A percentile compares a stretch with the other conserved stretches of the same genome.
Conservation (phyloP, 192 early-diverging fungal genomes). For the Kappamyces sp. region DNA sequence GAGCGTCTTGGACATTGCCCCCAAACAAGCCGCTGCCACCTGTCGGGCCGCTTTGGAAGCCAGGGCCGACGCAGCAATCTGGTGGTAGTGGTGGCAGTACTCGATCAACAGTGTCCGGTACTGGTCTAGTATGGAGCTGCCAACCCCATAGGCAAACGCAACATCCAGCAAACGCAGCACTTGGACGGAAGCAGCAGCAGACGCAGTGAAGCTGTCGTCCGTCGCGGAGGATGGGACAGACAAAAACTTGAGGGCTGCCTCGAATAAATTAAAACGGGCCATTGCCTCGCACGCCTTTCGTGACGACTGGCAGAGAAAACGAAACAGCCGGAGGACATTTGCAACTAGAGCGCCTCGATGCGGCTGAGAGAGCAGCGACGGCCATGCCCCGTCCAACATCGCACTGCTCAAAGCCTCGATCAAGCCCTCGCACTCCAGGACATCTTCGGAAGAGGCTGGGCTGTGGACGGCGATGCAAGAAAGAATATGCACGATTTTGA, state of each 20-base stretch:
- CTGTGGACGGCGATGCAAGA: constrained; percentile 40
- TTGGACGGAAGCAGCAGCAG: constrained; percentile 1
- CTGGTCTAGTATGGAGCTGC: constrained; percentile 18
- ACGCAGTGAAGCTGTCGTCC: background rate
- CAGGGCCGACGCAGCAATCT: constrained; percentile 2
- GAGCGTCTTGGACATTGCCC: constrained; percentile 16
- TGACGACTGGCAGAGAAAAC: constrained; percentile 23
- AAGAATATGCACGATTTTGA: constrained; percentile 44
- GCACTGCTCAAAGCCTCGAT: constrained; percentile 29
- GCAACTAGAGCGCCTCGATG: constrained; percentile 7
- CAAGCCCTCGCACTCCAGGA: constrained; percentile 41
- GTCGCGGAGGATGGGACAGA: background rate
- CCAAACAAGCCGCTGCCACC: background rate
- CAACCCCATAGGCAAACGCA: constrained; percentile 21
- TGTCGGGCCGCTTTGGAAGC: background rate
- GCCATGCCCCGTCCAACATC: background rate
- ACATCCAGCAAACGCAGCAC: constrained; percentile 13
- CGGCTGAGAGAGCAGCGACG: background rate
- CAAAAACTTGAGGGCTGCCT: constrained; percentile 18
- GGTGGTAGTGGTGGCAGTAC: background rate
- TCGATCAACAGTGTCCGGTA: constrained; percentile 20
- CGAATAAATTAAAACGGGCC: constrained; percentile 13
- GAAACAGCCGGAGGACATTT: background rate
- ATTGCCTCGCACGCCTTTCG: constrained; percentile 18
- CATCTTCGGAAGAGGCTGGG: constrained; percentile 28